Base-by-base conservation (phyloP, 2,329 filamentous ascomycete genomes). In the Fusarium heterosporum region DNA sequence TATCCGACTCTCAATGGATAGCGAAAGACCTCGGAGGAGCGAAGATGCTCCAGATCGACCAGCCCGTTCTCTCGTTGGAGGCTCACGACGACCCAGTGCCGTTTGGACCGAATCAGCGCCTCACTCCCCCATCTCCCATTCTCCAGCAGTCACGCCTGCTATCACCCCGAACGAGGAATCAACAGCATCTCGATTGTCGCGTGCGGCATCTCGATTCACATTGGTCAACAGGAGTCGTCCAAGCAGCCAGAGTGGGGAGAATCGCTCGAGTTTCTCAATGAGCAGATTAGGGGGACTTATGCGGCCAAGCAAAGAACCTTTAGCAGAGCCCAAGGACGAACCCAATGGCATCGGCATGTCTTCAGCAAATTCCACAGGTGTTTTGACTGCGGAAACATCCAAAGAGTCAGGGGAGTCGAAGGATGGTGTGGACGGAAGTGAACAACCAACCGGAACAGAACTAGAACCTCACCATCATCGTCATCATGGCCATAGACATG, bases 231-330 rank as follows among this genome's bases (percentile, higher is more conserved):
- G 83, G 68, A 88, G 87, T 66, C 83, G 87, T 13, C 85, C 87
- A 6, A 78, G 78, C 17, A 89, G 87, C 69, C 86, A 89, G 68
- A 83, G 81, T 2, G 85, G 86, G 28, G 87, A 89, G 66, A 81
- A 81, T 16, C 81, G 87, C 6, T 83, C 88, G 55, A 88, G 85
- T 70, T 78, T 84, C 17, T 85, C 84, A 4, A 87, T 89, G 74
- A 83, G 82, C 16, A 82, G 85, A n/a, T 75, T 87, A 6, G 83
- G 82, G 11, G 81, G 83, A 0, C 79, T 87, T 8, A 82, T 83
- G 69, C 83, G 82, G 49, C 70, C 80, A 10, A 86, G 83, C 76
- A 85, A 80, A 70, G 85, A 88, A 59, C 79, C 55, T 28, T 32
- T 65, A 32, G 19, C 39, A 16, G 65, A 68, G 9, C 66, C 74